Base-by-base conservation (phyloP, 148 eudicot genomes). In the Tetragonia tetragonoides region DNA sequence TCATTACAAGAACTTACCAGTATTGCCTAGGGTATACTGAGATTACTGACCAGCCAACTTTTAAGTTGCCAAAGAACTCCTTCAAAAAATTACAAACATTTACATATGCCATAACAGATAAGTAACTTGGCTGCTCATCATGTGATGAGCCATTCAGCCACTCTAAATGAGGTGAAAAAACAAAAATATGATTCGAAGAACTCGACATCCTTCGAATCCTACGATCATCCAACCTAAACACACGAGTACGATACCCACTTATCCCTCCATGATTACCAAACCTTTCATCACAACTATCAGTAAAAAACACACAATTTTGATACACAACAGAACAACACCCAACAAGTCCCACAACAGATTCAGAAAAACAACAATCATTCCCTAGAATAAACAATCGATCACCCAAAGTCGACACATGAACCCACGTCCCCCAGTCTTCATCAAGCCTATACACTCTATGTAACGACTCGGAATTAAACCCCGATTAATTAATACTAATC, bases 1-100 rank as follows among this genome's bases (percentile, higher is more conserved):
- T n/a, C n/a, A n/a, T 17, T 72, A 21, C 40, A 80, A 76, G 67
- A 39, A 68, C 82, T 78, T 88, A 96, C 99, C 99, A 96, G 84
- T 90, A 96, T 53, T 91, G 79, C 78, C 99, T 98, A 44, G 95
- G 92, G 72, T 86, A 84, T 66, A 96, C 78, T 41, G 92, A 88
- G 38, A n/a, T 98, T n/a, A n/a, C n/a, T n/a, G n/a, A n/a, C n/a
- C 99, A 8, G 99, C 92, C 57, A 82, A 75, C 79, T 93, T 96
- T 80, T 91, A n/a, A n/a, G n/a, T n/a, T n/a, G 6, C 5, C 81
- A 60, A 83, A 90, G 81, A 95, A 89, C 85, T 87, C 89, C 83
- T 87, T 91, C 16, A 85, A 82, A 68, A 88, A 84, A 20, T 20
- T 81, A 73, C 75, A 86, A 88, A 37, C 87, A 76, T 76, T 89